These are phyloP conservation scores for Obelidium mucronatum DNA, from an alignment of 192 early-diverging fungal genomes.

Conservation along the genomic window DNA sequence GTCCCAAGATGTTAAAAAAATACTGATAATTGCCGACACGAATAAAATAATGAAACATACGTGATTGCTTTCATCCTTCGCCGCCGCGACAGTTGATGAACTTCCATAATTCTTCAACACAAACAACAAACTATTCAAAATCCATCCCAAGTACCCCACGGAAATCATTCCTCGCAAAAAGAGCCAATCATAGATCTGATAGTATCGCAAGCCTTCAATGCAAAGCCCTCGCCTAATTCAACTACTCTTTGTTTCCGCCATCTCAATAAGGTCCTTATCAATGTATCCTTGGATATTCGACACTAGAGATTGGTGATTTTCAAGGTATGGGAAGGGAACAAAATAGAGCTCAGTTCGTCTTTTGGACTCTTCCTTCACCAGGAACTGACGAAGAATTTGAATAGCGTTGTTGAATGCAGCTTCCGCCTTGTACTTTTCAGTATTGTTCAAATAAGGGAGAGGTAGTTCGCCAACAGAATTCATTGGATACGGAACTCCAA, in stretches of 20 bases:
- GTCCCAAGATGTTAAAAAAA: not conserved
- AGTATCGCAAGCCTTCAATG: slow-evolving; percentile 88
- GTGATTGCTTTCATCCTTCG: not conserved
- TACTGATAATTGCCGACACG: no score
- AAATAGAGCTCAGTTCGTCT: slow-evolving; percentile 80
- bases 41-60: no score
- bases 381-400: slow-evolving; percentile 86
- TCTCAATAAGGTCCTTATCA: slow-evolving; percentile 61
- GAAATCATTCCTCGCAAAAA: slow-evolving; percentile 84
- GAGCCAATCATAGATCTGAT: slow-evolving; percentile 97
- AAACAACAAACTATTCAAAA: slow-evolving; percentile 80
- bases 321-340: slow-evolving; percentile 74
- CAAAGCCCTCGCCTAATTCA: slow-evolving; percentile 65
- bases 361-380: slow-evolving; percentile 84
- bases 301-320: slow-evolving; percentile 10
- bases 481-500: slow-evolving; percentile 86
- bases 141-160: slow-evolving; percentile 91
- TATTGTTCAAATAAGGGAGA: slow-evolving; percentile 74
- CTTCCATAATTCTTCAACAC: slow-evolving; percentile 72
- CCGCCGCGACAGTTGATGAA: slow-evolving; percentile 32
- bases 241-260: slow-evolving; percentile 73
- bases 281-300: slow-evolving; percentile 65
- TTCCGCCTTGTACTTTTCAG: slow-evolving; percentile 76
- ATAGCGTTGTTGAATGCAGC: slow-evolving; percentile 82
- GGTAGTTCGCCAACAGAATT: slow-evolving; percentile 96